Evolutionary conservation across 352 stramenopile genomes (phyloP), one percentile per base, ranked within the genome.

Genomic region (Achlya hypogyna): DNA sequence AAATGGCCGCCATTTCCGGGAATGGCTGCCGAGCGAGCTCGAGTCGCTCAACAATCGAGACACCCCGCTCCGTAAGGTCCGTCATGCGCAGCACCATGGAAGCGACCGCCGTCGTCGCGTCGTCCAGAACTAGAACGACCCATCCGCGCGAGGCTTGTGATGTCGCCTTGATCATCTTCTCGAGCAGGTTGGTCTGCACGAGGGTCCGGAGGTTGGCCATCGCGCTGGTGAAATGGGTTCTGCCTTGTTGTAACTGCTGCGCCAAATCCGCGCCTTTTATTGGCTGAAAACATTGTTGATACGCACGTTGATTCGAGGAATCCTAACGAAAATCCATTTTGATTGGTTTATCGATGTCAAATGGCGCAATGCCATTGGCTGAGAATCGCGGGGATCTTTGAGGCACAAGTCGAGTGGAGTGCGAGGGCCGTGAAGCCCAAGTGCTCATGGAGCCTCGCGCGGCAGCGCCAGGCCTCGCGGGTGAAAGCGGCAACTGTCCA

Each of bases 31-130:
- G 80, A 62, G 90, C 91, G 69, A 98, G 96, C 67, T 97, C 85
- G 34, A 99, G 79, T 16, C 95, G 88, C 75, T 99, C 96, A 16
- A 99, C 89, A 60, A 98, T 87, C 4, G 94, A 98, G 22, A 99
- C 90, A 27, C 95, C 89, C 62, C 91, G 93, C 78, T 99, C 95
- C 80, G 97, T 99, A 52, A 99, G 86, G 66, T 99, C 96, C 75
- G 98, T 99, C 95, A 99, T 99, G 35, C 95, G 91, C 45, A 98
- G 86, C 6, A 93, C 91, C 16, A 91, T 93, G 18, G 92, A 97
- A 45, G 99, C 90, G 23, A 98, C 89, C 25, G 85, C 84, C 34
- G 96, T 97, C 8, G 95, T 90, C 60, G 83, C 77, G 45, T 97
- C 83, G 80, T 99, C 96, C 29, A 99, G 86, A 14, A 99, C 91